Evolutionary conservation across 2,329 filamentous ascomycete species (phyloP).

Genomic region (Penicillium digitatum): DNA sequence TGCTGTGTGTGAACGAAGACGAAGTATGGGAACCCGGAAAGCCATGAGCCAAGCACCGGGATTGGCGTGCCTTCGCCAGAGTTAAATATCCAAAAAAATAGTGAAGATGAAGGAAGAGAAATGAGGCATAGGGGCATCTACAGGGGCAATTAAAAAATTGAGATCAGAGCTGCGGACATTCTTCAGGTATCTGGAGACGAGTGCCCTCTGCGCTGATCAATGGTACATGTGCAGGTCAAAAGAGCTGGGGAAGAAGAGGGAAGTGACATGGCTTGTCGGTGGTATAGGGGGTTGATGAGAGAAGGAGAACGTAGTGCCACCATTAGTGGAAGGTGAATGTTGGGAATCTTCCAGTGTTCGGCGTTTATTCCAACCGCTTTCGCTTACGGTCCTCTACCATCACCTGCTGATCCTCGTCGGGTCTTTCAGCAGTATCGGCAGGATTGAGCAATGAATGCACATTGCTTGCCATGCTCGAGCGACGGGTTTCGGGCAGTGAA

Average conservation of each 20-base stretch:
- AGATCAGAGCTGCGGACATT: slow-evolving; percentile 3
- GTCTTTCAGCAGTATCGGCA: slow-evolving; percentile 62
- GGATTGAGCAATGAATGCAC: slow-evolving; percentile 65
- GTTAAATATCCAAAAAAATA: slow-evolving; percentile 12
- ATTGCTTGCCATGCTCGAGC: slow-evolving; percentile 69
- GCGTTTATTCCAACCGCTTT: slow-evolving; percentile 51
- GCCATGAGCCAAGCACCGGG: neutral
- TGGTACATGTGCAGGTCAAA: slow-evolving; percentile 16
- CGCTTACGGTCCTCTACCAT: slow-evolving; percentile 59
- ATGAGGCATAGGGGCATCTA: slow-evolving; percentile 16
- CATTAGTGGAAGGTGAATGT: neutral
- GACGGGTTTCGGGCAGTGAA: slow-evolving; percentile 57
- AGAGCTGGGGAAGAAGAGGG: neutral
- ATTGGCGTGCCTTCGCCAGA: slow-evolving; percentile 1
- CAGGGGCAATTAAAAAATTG: slow-evolving; percentile 10
- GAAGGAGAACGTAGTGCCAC: neutral
- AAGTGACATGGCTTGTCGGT: slow-evolving; percentile 1
- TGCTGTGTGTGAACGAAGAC: slow-evolving; percentile 15
- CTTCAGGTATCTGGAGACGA: slow-evolving; percentile 5
- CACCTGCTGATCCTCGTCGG: slow-evolving; percentile 57
- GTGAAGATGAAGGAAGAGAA: slow-evolving; percentile 6
- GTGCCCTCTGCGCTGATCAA: slow-evolving; percentile 7
- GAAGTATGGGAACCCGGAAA: slow-evolving; percentile 2
- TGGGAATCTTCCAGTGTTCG: neutral
- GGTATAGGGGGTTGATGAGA: neutral